Percentiles rank a stretch among this genome's conserved stretches.
phyloP scores from a whole-genome alignment of 1,284 basidiomycete species.

The Paramarasmius palmivorus region DNA sequence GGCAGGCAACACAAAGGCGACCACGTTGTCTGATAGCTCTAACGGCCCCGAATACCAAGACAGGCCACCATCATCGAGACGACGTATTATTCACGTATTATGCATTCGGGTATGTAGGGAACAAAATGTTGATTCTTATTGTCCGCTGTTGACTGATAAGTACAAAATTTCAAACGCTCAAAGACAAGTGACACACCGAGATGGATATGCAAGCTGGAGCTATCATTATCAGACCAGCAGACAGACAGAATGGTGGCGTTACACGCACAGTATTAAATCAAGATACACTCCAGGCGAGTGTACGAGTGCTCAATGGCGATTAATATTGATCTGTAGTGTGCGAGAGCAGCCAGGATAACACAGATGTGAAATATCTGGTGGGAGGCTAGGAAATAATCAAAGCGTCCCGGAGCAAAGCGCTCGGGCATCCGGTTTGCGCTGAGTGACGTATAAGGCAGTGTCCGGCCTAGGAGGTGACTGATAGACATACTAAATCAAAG shows the following conservation, averaged over 20 bases:
- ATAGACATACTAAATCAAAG: slow-evolving; percentile 76
- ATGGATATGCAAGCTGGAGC: background rate
- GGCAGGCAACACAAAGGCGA: too few species aligned
- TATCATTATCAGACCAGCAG: background rate
- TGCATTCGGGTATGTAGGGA: too few species aligned
- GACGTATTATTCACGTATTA: too few species aligned
- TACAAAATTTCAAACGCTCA: too few species aligned
- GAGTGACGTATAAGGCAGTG: slow-evolving; percentile 24
- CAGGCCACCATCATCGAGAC: too few species aligned
- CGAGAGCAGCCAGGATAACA: slow-evolving; percentile 77
- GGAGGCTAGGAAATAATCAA: slow-evolving; percentile 80
- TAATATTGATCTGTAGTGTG: slow-evolving; percentile 69
- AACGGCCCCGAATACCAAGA: too few species aligned
- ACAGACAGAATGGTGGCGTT: background rate
- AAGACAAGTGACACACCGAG: too few species aligned
- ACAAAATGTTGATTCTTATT: too few species aligned
- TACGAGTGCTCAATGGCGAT: slow-evolving; percentile 61
- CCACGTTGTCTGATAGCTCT: too few species aligned
- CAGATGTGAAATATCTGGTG: slow-evolving; percentile 89
- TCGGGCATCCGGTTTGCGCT: slow-evolving; percentile 87
- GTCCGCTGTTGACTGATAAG: too few species aligned
- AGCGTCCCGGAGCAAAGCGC: slow-evolving; percentile 72
- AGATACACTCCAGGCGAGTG: slow-evolving; percentile 15
- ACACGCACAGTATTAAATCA: background rate
- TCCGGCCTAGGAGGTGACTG: slow-evolving; percentile 12